Evolutionary conservation across 2,329 filamentous ascomycete species (phyloP).

Genomic region (Tolypocladium cylindrosporum): DNA sequence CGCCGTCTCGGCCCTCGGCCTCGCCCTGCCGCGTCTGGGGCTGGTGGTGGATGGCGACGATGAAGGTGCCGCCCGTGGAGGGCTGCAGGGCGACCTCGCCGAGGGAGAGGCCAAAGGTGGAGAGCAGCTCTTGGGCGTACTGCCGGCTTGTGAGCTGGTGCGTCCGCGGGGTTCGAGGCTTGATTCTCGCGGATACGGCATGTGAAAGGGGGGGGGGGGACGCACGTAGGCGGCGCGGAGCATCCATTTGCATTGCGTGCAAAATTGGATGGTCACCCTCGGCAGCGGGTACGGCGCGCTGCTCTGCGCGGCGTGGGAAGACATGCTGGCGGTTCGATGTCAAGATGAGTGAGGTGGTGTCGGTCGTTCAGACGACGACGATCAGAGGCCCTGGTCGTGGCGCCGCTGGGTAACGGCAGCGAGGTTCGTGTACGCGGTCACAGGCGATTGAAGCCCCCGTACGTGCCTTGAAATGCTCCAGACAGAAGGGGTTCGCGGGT

Average conservation of each 20-base stretch:
- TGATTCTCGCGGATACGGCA: no score
- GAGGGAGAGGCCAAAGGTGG: conserved; percentile 74
- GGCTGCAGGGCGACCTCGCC: conserved; percentile 86
- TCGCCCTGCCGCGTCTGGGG: background rate
- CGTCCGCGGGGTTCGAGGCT: no score
- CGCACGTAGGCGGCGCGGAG: conserved; percentile 70
- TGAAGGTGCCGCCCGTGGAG: conserved; percentile 73
- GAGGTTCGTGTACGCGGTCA: background rate
- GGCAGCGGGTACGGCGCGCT: conserved; percentile 30
- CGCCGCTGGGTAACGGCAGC: background rate
- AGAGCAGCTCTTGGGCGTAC: conserved; percentile 92
- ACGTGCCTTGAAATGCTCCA: no score
- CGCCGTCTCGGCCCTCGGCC: background rate
- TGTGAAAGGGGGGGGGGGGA: background rate
- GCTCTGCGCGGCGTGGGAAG: background rate
- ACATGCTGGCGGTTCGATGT: background rate
- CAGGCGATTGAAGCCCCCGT: no score
- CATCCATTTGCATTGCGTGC: conserved; percentile 92
- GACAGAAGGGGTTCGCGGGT: background rate
- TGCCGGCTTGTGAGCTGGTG: conserved; percentile 21
- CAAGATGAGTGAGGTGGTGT: background rate
- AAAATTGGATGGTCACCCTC: conserved; percentile 79
- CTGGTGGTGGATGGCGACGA: conserved; percentile 48
- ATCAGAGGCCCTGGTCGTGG: background rate
- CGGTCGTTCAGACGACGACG: background rate